These are phyloP conservation scores for Zarea fungicola DNA, from an alignment of 2,329 filamentous ascomycete species.

Conservation along the genomic window DNA sequence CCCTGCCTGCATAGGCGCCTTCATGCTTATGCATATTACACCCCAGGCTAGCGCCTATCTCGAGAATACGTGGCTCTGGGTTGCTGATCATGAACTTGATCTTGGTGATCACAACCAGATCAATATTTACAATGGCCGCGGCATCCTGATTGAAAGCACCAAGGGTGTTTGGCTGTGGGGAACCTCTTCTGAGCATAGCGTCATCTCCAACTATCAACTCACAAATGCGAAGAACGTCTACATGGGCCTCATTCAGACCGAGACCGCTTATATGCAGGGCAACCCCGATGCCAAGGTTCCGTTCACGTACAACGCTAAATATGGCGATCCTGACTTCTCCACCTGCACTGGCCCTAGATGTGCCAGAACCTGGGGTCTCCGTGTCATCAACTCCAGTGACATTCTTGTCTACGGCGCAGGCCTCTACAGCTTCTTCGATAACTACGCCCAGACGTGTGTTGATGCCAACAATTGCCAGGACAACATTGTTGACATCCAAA, in stretches of 20 bases:
- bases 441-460: conserved; percentile 70
- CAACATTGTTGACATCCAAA: conserved; percentile 70
- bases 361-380: conserved; percentile 72
- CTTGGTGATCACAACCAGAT: conserved; percentile 68
- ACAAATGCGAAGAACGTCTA: conserved; percentile 72
- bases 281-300: conserved; percentile 69
- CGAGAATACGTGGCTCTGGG: conserved; percentile 90
- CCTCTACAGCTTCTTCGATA: conserved; percentile 79
- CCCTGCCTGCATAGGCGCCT: conserved; percentile 66
- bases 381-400: conserved; percentile 61
- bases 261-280: conserved; percentile 84
- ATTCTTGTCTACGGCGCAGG: conserved; percentile 68
- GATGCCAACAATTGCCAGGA: conserved; percentile 65
- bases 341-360: conserved; percentile 51
- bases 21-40: conserved; percentile 63
- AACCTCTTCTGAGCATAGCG: conserved; percentile 63
- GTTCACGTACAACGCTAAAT: conserved; percentile 54
- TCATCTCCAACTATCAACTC: conserved; percentile 81
- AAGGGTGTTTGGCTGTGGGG: conserved; percentile 76
- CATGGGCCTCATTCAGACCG: conserved; percentile 79
- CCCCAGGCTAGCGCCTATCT: conserved; percentile 64
- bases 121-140: conserved; percentile 83
- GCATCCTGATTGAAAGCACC: conserved; percentile 69
- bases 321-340: conserved; percentile 65
- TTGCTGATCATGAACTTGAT: conserved; percentile 86